phyloP scores from a whole-genome alignment of 2,329 filamentous ascomycete genomes.

The Fusarium austroafricanum region DNA sequence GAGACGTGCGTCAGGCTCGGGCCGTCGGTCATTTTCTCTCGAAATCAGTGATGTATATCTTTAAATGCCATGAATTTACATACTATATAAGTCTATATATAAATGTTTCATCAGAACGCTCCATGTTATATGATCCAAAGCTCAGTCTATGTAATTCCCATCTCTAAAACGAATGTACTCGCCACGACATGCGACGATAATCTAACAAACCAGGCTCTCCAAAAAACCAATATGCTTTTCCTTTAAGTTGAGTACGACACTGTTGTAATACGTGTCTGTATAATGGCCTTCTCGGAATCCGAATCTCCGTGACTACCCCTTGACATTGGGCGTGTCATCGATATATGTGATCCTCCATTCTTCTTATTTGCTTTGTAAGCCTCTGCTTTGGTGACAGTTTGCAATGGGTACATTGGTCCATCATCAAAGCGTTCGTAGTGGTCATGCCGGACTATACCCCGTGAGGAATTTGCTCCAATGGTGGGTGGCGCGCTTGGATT shows the following conservation, averaged over 20 bases:
- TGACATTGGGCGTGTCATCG: neutral
- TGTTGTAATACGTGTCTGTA: conserved; percentile 17
- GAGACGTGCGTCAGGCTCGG: no score
- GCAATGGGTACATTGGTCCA: conserved; percentile 12
- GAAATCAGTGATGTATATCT: no score
- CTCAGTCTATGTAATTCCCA: no score
- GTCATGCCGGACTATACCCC: conserved; percentile 2
- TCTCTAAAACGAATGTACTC: no score
- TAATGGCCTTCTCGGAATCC: conserved; percentile 21
- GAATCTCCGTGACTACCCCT: conserved; percentile 13
- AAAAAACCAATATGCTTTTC: neutral
- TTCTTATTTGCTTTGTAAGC: neutral
- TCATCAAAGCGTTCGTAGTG: conserved; percentile 20
- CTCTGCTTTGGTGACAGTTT: conserved; percentile 12
- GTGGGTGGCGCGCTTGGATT: conserved; percentile 24
- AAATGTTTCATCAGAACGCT: no score
- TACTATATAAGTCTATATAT: no score
- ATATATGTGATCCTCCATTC: neutral
- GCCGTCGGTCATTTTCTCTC: no score
- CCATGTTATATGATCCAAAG: no score
- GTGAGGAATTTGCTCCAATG: conserved; percentile 8
- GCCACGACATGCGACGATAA: no score
- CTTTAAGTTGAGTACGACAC: conserved; percentile 3
- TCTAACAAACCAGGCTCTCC: no score
- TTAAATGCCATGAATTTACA: no score